phyloP scores from a whole-genome alignment of 768 basidiomycete species.

The Suillus sp. region DNA sequence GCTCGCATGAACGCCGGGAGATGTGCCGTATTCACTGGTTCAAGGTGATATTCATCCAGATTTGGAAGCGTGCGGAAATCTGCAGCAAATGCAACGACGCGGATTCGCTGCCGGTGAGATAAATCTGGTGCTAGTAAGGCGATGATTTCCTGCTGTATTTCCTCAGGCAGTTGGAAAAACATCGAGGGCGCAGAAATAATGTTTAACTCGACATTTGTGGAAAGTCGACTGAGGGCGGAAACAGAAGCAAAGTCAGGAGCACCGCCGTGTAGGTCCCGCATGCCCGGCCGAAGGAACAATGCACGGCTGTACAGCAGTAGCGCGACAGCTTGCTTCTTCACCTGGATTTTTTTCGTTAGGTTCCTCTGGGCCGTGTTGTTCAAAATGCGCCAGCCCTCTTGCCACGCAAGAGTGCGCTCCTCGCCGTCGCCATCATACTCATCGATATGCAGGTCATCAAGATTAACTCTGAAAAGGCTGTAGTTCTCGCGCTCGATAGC shows the following conservation, averaged over 20 bases:
- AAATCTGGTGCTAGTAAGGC: conserved; percentile 59
- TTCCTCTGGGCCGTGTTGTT: conserved; percentile 46
- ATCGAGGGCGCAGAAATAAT: conserved; percentile 20
- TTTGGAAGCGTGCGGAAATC: conserved; percentile 47
- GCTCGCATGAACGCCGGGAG: conserved; percentile 12
- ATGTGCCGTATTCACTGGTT: conserved; percentile 11
- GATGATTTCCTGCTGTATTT: conserved; percentile 59
- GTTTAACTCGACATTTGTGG: conserved; percentile 11
- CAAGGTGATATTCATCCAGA: conserved; percentile 23
- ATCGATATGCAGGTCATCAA: conserved; percentile 46
- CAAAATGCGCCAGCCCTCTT: conserved; percentile 36
- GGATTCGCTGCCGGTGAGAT: conserved; percentile 55
- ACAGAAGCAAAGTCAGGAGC: conserved; percentile 8
- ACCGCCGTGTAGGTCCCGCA: conserved; percentile 3
- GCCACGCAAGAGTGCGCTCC: conserved; percentile 31
- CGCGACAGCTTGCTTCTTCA: conserved; percentile 48
- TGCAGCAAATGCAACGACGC: conserved; percentile 54
- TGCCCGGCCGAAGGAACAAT: conserved; percentile 45
- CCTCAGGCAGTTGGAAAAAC: conserved; percentile 51
- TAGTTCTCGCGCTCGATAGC: conserved; percentile 50
- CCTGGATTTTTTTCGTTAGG: conserved; percentile 36
- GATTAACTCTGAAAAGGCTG: conserved; percentile 47
- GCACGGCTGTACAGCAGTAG: conserved; percentile 54
- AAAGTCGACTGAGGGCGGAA: conserved; percentile 14
- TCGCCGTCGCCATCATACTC: conserved; percentile 32